phyloP scores from a whole-genome alignment of 2,329 filamentous ascomycete species.

The Gaeumannomyces tritici region DNA sequence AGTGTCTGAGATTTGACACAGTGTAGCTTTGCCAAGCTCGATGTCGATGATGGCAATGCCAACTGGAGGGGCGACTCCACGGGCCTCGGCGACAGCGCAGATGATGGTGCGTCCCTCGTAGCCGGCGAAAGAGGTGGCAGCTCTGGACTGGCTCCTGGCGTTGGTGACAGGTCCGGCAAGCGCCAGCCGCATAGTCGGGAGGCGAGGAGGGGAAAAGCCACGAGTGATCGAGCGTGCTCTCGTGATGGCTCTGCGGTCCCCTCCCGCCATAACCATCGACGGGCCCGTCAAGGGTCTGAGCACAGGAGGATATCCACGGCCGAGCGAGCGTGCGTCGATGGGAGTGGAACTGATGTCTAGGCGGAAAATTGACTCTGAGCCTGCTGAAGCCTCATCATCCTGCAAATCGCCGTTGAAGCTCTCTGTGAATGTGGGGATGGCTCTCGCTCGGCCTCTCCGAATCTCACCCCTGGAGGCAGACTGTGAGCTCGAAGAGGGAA shows the following conservation, averaged over 20 bases:
- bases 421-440: not conserved
- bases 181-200: not conserved
- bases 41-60: conserved; percentile 83
- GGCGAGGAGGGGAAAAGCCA: no score
- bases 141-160: not conserved
- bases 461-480: not conserved
- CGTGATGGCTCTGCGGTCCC: no score
- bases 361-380: not conserved
- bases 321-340: not conserved
- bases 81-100: conserved; percentile 82
- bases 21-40: conserved; percentile 70
- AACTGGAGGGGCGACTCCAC: conserved; percentile 76
- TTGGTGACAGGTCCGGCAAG: not conserved
- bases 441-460: not conserved
- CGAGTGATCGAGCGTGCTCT: no score
- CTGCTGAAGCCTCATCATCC: not conserved
- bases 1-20: conserved; percentile 88
- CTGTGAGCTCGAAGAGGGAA: no score
- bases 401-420: not conserved
- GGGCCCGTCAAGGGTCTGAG: no score
- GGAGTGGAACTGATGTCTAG: no score
- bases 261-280: no score
- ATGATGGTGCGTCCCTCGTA: conserved; percentile 45
- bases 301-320: no score
- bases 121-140: not conserved